phyloP scores from a whole-genome alignment of 148 eudicot species.

The Beta vulgaris region DNA sequence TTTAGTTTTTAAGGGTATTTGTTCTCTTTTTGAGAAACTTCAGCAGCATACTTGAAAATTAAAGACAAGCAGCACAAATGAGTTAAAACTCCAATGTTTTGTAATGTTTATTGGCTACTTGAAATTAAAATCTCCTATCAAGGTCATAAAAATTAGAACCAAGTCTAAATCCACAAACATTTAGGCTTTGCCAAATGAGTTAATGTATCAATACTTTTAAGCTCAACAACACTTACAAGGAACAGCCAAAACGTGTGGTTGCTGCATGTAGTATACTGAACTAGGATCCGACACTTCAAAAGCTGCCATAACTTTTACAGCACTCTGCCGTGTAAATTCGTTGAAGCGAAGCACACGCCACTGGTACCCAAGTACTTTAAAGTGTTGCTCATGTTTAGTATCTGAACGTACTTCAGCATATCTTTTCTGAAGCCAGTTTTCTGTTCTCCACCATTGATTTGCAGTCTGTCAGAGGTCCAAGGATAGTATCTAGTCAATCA shows the following conservation, averaged over 20 bases:
- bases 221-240: conserved; percentile 54
- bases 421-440: conserved; percentile 66
- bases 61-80: not conserved
- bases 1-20: not conserved
- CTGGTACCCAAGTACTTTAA: conserved; percentile 73
- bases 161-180: not conserved
- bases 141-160: not conserved
- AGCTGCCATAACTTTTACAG: conserved; percentile 81
- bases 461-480: conserved; percentile 38
- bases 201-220: conserved; percentile 1
- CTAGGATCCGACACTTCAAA: conserved; percentile 54
- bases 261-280: conserved; percentile 62
- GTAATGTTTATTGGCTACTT: not conserved
- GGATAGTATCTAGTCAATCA: not conserved
- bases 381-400: conserved; percentile 27
- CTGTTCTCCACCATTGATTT: conserved; percentile 57
- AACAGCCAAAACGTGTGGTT: conserved; percentile 80
- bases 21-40: not conserved
- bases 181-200: not conserved
- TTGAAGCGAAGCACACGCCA: conserved; percentile 96
- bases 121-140: not conserved
- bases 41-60: not conserved
- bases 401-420: conserved; percentile 50
- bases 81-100: not conserved
- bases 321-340: conserved; percentile 82